Evolutionary conservation across 805 yeast species (phyloP).

Genomic region (Starmerella roubikii): DNA sequence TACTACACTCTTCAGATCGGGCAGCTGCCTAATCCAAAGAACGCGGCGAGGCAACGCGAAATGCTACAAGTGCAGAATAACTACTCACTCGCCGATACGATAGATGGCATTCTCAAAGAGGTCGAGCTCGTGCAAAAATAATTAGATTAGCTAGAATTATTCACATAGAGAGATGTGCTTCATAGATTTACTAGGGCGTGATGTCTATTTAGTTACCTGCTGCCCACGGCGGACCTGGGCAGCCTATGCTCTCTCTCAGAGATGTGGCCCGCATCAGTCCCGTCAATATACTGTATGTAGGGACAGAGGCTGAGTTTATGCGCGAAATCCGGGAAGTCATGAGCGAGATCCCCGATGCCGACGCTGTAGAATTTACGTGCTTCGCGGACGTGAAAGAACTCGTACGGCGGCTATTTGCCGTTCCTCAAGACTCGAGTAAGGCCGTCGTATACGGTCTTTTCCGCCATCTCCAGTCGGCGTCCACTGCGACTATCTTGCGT

Average conservation of each 20-base stretch:
- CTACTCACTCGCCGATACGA: conserved; percentile 18
- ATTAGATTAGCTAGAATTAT: too few species aligned
- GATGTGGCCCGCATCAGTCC: conserved; percentile 1
- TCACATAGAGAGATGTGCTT: background rate
- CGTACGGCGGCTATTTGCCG: background rate
- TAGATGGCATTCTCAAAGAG: conserved; percentile 19
- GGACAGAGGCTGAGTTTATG: conserved; percentile 12
- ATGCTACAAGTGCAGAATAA: conserved; percentile 17
- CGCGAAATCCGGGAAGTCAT: conserved; percentile 1
- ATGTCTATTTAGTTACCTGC: too few species aligned
- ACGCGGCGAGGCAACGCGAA: conserved; percentile 13
- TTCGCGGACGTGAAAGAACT: background rate
- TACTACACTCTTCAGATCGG: conserved; percentile 21
- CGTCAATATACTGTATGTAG: conserved; percentile 9
- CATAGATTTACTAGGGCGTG: too few species aligned
- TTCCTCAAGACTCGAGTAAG: background rate
- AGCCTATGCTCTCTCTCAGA: background rate
- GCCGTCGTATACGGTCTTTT: conserved; percentile 7
- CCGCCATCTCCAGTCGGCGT: background rate
- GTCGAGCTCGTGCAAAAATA: conserved; percentile 2
- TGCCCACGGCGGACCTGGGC: too few species aligned
- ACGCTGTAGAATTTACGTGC: conserved; percentile 12
- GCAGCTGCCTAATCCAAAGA: conserved; percentile 19
- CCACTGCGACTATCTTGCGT: background rate
- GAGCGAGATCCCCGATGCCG: conserved; percentile 4